Evolutionary conservation across 441 rosid species (phyloP).

Genomic region (Pelargonium myrrhifolium): DNA sequence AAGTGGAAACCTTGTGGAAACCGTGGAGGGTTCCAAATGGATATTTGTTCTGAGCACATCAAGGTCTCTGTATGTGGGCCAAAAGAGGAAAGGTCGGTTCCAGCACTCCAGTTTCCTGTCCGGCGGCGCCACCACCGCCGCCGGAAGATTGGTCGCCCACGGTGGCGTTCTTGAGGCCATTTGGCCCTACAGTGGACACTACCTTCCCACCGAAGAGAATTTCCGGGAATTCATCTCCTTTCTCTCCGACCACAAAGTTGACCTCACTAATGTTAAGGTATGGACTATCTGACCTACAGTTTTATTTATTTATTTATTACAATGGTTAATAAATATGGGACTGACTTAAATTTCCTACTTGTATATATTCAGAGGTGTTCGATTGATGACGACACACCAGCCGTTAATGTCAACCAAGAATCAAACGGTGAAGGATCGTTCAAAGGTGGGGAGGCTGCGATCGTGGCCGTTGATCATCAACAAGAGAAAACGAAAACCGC

Average conservation of each 20-base stretch:
- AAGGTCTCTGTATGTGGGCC: slow-evolving; percentile 64
- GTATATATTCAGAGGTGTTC: slow-evolving; percentile 43
- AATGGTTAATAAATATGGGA: no score
- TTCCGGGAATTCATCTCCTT: slow-evolving; percentile 65
- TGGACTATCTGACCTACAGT: no score
- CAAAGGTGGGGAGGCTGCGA: not conserved
- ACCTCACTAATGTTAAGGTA: slow-evolving; percentile 83
- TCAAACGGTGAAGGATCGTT: slow-evolving; percentile 22
- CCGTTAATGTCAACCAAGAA: slow-evolving; percentile 17
- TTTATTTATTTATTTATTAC: no score
- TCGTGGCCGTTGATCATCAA: slow-evolving; percentile 3
- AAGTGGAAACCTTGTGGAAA: slow-evolving; percentile 29
- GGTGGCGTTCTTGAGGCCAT: slow-evolving; percentile 75
- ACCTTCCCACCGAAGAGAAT: slow-evolving; percentile 84
- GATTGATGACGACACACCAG: slow-evolving; percentile 47
- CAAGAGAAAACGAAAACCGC: not conserved
- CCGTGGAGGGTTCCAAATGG: slow-evolving; percentile 54
- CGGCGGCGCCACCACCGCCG: slow-evolving; percentile 77
- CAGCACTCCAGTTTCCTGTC: slow-evolving; percentile 87
- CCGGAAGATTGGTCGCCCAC: slow-evolving; percentile 67
- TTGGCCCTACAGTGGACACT: slow-evolving; percentile 97
- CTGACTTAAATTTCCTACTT: not conserved
- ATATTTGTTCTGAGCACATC: slow-evolving; percentile 83
- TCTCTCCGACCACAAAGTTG: slow-evolving; percentile 54
- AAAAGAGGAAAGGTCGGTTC: slow-evolving; percentile 74